Conservation (phyloP, 1,284 basidiomycete genomes). For the Pulchroboletus neoregius region DNA sequence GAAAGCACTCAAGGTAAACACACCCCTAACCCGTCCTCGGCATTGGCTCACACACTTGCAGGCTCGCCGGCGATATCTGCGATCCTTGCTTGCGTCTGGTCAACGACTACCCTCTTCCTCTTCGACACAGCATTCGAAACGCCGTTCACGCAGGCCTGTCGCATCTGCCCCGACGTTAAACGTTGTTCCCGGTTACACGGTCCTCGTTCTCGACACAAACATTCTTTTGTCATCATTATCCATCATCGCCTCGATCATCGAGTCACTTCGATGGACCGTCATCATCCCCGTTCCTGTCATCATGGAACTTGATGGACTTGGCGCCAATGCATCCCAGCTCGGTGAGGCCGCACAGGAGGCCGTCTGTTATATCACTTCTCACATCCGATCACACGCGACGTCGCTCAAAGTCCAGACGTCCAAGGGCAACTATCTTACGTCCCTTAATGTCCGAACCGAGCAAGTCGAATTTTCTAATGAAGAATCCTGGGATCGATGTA, state of each 20-base stretch:
- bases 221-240: conserved; percentile 80
- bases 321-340: conserved; percentile 59
- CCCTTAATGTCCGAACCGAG: conserved; percentile 82
- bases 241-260: conserved; percentile 71
- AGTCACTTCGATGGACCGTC: conserved; percentile 82
- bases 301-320: conserved; percentile 93
- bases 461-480: conserved; percentile 69
- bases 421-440: conserved; percentile 88
- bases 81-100: conserved; percentile 50
- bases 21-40: not conserved
- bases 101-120: conserved; percentile 34
- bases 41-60: conserved; percentile 31
- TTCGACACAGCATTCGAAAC: conserved; percentile 36
- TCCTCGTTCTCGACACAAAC: conserved; percentile 93
- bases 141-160: conserved; percentile 30
- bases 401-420: conserved; percentile 94
- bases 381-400: conserved; percentile 67
- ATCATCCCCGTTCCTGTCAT: conserved; percentile 91
- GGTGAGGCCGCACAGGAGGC: conserved; percentile 71
- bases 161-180: conserved; percentile 43
- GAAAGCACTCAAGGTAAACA: conserved; percentile 66
- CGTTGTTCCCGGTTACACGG: conserved; percentile 82
- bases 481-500: conserved; percentile 64
- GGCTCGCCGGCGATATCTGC: conserved; percentile 66
- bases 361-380: conserved; percentile 71